Evolutionary conservation across 2,329 filamentous ascomycete species (phyloP).

Genomic region (Metarhizium guizhouense): DNA sequence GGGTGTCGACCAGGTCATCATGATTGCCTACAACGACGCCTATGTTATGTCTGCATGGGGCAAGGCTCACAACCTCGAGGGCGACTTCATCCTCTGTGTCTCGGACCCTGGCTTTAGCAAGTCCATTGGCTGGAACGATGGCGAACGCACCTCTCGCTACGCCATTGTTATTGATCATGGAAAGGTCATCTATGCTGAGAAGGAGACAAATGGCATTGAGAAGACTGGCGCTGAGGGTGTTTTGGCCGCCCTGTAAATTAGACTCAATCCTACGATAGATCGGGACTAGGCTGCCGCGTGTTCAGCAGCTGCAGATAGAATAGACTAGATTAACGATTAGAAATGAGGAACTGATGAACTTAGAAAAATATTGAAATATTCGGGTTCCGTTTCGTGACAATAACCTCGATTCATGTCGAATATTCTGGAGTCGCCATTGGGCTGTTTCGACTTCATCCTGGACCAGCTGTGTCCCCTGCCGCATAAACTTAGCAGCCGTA

Average conservation of each 20-base stretch:
- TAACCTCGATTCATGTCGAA: too few relatives aligned
- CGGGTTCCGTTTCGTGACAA: too few relatives aligned
- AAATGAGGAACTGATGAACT: not conserved
- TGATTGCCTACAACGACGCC: conserved; percentile 77
- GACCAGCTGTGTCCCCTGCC: too few relatives aligned
- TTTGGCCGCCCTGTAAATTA: conserved; percentile 40
- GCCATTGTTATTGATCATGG: conserved; percentile 76
- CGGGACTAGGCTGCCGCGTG: not conserved
- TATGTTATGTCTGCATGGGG: conserved; percentile 86
- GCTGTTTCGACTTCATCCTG: too few relatives aligned
- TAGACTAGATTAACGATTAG: not conserved
- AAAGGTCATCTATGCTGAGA: conserved; percentile 73
- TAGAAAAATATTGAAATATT: too few relatives aligned
- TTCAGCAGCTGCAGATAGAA: not conserved
- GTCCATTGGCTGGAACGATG: conserved; percentile 67
- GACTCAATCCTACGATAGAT: not conserved
- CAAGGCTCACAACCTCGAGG: conserved; percentile 74
- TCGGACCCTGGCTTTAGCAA: conserved; percentile 68
- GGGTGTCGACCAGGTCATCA: conserved; percentile 73
- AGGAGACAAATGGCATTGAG: conserved; percentile 47
- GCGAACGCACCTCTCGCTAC: conserved; percentile 68
- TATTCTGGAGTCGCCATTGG: too few relatives aligned
- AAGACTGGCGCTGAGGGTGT: conserved; percentile 45
- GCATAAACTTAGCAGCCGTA: too few relatives aligned
- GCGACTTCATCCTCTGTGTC: conserved; percentile 66